These are phyloP conservation scores for Exophiala viscosa DNA, from an alignment of 2,329 filamentous ascomycete species.

Conservation along the genomic window DNA sequence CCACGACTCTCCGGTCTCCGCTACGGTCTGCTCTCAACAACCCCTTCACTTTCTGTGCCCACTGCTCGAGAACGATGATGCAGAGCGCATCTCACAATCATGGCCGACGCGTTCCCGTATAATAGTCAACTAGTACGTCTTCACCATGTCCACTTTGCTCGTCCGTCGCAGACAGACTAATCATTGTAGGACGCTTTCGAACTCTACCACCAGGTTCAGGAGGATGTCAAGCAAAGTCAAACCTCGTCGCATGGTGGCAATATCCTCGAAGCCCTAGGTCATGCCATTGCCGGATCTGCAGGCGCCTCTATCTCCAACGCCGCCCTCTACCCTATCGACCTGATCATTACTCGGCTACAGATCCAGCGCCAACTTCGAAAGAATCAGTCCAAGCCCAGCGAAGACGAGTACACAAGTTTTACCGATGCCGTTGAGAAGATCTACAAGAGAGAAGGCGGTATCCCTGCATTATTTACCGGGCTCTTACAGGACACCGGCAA, in stretches of 20 bases:
- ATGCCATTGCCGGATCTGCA: conserved; percentile 74
- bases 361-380: conserved; percentile 62
- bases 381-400: conserved; percentile 29
- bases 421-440: conserved; percentile 69
- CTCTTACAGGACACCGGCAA: conserved; percentile 63
- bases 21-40: too few relatives aligned
- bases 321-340: conserved; percentile 73
- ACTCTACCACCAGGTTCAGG: conserved; percentile 42
- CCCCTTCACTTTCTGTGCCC: too few relatives aligned
- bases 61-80: not conserved
- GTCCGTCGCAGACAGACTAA: not conserved
- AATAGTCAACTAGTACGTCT: conserved; percentile 25
- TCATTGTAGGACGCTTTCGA: conserved; percentile 40
- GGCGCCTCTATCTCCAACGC: conserved; percentile 77
- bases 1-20: too few relatives aligned
- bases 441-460: conserved; percentile 65
- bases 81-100: conserved; percentile 5
- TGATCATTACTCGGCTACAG: conserved; percentile 78
- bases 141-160: not conserved
- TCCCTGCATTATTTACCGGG: conserved; percentile 66
- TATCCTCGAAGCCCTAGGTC: conserved; percentile 67
- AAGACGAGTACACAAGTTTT: conserved; percentile 60
- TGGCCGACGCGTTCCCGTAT: conserved; percentile 21
- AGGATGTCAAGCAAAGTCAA: conserved; percentile 33
- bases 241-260: conserved; percentile 36